Base-by-base conservation (phyloP, 1,284 basidiomycete species). In the Puccinia novopanici region DNA sequence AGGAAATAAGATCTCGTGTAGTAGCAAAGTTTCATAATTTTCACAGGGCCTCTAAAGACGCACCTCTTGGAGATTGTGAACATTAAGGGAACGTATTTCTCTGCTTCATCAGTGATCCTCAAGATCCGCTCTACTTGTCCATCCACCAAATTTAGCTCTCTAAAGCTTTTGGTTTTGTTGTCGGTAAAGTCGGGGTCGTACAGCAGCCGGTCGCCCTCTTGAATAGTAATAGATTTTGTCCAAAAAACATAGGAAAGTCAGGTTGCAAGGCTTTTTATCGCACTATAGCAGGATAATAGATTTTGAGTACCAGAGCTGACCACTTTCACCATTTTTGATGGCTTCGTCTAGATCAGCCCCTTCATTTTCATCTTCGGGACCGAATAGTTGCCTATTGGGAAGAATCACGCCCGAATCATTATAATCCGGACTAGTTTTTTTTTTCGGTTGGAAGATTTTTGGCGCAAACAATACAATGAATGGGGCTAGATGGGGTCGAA, bases 381-480 rank as follows among this genome's bases (percentile, higher is more conserved):
- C 96, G 84, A 97, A 98, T 8, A 98, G 86, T 87, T 98, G 94
- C n/a, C 94, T 95, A 27, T 12, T 17, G 57, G 12, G 9, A 30
- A 3, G 42, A 52, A 15, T 19, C 45, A 22, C 50, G 37, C 8
- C n/a, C 6, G 5, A 48, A 42, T 19, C 3, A 55, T 24, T 81
- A 78, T 65, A 78, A 57, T 68, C 45, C 12, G 73, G 73, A 24
- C n/a, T 40, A 3, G 61, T 27, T 59, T 24, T 22, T 19, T 61
- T 19, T 52, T 63, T 8, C 54, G 27, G 63, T 45, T 40, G 3
- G 52, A 45, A 99, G 90, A 87, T 91, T 95, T 86, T 99, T 99
- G 45, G 94, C 95, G 97, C 97, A 99, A 0, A 98, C 96, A 80
- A 99, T 98, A 85, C 95, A 99, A 85, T 99, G 97, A 71, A 99